Base-by-base conservation (phyloP, 2,329 filamentous ascomycete species). In the Knufia fluminis region DNA sequence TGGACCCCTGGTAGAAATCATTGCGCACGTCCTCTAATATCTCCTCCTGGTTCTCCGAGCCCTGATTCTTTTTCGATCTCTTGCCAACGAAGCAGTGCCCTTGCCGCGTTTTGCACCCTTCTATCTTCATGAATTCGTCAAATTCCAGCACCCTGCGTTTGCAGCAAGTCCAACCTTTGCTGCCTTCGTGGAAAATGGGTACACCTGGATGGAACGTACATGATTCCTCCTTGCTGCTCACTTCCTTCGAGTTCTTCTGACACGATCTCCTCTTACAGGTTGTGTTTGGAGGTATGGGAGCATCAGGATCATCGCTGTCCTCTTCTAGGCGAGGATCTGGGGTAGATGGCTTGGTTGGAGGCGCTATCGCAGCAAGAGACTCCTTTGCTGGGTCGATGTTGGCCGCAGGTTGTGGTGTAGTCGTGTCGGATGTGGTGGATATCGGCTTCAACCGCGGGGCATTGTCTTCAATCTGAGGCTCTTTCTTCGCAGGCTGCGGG, bases 81-180 rank as follows among this genome's bases (percentile, higher is more conserved):
- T 80, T 76, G 4, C 80, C 86, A 28, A 97, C 76, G 62, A 96
- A 98, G 57, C 95, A 68, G 72, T 98, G 92, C 52, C 78, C 75
- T 38, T 75, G 72, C 68, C 90, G 92, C 38, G 84, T 89, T 65
- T 81, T 82, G 70, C 92, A 98, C 1, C 92, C 92, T 60, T 86
- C 82, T 52, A 98, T 91, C 68, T 86, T 92, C 82, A 98, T 82
- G 69, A 98, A 98, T 68, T 97, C 85, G 66, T 98, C 90, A 67
- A 98, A 98, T 64, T 98, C 92, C 52, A 98, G 71, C 51, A 98
- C 92, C 32, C 89, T 79, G 60, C 88, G 77, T 78, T 97, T 97
- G 72, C 92, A 98, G 74, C 92, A 98, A 52, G 82, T 89, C 76
- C 92, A 98, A 1, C 92, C 92, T 73, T 98, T 98, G 71, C 87